Conservation (phyloP, 352 stramenopile species). For the Saprolegnia parasitica region DNA sequence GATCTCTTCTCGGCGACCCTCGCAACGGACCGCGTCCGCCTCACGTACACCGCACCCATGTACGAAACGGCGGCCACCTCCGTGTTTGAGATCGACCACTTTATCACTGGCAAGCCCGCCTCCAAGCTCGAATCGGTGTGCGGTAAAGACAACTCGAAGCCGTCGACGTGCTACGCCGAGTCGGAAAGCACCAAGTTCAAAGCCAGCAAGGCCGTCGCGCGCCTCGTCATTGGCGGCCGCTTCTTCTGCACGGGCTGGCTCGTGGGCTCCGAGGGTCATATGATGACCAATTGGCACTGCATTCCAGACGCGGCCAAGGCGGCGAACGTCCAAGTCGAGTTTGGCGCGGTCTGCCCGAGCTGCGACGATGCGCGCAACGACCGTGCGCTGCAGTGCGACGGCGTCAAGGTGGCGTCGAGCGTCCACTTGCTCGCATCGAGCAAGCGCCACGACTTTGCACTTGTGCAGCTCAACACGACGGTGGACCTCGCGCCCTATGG, state of each 20-base stretch:
- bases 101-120: background rate
- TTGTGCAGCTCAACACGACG: constrained; percentile 58
- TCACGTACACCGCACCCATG: constrained; percentile 1
- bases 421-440: constrained; percentile 43
- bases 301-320: constrained; percentile 48
- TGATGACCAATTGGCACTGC: constrained; percentile 82
- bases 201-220: constrained; percentile 42
- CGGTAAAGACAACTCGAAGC: constrained; percentile 44
- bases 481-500: constrained; percentile 43
- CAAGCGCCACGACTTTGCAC: constrained; percentile 50
- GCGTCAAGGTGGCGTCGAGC: constrained; percentile 32
- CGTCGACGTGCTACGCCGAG: constrained; percentile 54
- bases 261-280: constrained; percentile 58
- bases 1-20: constrained; percentile 15
- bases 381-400: constrained; percentile 25
- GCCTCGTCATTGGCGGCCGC: constrained; percentile 56
- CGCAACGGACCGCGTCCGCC: background rate
- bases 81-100: constrained; percentile 9
- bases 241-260: constrained; percentile 79
- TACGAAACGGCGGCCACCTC: background rate
- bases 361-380: constrained; percentile 32
- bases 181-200: constrained; percentile 48
- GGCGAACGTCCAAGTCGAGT: constrained; percentile 58
- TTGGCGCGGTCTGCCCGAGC: constrained; percentile 48
- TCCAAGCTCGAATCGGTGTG: constrained; percentile 32